Percentiles rank a stretch among this genome's conserved stretches.
Evolutionary conservation across 2,329 filamentous ascomycete genomes (phyloP).

Genomic region (Trichoderma sp.): DNA sequence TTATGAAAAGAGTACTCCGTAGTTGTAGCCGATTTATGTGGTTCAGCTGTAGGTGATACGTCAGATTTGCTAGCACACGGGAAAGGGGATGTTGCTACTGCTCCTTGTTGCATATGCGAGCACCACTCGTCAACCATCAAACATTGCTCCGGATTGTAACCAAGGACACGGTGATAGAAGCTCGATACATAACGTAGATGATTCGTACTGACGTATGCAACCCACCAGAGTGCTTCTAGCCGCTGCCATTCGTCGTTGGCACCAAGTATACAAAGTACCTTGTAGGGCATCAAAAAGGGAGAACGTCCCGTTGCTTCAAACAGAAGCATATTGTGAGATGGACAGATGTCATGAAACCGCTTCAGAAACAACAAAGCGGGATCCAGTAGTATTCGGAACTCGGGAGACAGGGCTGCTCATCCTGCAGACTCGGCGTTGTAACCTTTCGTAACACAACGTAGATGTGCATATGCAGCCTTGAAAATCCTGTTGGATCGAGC

Average conservation of each 20-base stretch:
- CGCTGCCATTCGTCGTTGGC: background rate
- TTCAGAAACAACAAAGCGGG: background rate
- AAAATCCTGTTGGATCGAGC: background rate
- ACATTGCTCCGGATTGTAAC: background rate
- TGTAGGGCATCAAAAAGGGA: background rate
- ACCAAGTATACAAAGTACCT: background rate
- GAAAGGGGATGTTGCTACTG: background rate
- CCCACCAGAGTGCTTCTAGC: background rate
- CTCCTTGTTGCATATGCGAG: background rate
- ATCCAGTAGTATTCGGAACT: background rate
- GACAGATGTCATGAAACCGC: background rate
- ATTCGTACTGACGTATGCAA: background rate
- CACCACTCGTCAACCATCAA: background rate
- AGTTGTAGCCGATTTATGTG: background rate
- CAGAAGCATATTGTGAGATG: background rate
- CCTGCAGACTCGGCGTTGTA: background rate
- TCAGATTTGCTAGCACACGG: slow-evolving; percentile 19
- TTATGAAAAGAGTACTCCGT: background rate
- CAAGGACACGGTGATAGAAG: background rate
- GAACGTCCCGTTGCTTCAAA: background rate
- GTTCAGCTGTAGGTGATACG: slow-evolving; percentile 21
- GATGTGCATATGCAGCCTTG: background rate
- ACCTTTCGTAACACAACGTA: background rate
- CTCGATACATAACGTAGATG: background rate
- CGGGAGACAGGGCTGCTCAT: background rate